These are phyloP conservation scores for Deinandra increscens DNA, from an alignment of 129 eudicot genomes.

Conservation along the genomic window DNA sequence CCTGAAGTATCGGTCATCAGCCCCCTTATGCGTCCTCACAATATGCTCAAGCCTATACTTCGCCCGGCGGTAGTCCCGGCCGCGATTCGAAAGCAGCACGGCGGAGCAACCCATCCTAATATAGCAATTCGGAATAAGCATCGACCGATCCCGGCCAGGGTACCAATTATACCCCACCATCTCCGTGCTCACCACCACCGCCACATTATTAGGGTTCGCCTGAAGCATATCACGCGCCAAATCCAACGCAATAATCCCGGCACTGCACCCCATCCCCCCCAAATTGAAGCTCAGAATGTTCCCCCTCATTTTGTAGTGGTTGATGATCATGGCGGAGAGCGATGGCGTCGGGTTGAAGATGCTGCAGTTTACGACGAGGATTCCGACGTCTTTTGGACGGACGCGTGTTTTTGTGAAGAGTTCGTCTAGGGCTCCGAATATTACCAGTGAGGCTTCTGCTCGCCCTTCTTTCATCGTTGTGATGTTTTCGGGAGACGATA, in stretches of 20 bases:
- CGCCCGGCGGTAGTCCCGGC: constrained; percentile 76
- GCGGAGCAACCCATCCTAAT: constrained; percentile 99
- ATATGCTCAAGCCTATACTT: constrained; percentile 90
- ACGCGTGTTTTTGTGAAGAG: constrained; percentile 67
- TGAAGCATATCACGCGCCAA: constrained; percentile 94
- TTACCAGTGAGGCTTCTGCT: constrained; percentile 81
- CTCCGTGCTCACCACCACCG: constrained; percentile 91
- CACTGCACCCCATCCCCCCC: constrained; percentile 99
- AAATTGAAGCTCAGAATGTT: constrained; percentile 85
- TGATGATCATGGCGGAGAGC: constrained; percentile 90
- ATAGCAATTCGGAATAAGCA: constrained; percentile 92
- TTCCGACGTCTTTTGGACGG: constrained; percentile 88
- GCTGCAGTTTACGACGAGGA: constrained; percentile 93
- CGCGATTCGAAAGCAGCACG: constrained; percentile 74
- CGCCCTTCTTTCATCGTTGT: constrained; percentile 96
- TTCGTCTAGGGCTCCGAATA: constrained; percentile 95
- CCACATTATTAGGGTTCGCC: constrained; percentile 88
- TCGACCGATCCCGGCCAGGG: constrained; percentile 81
- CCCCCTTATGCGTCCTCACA: constrained; percentile 93
- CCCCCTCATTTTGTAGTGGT: constrained; percentile 96
- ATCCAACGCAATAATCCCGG: constrained; percentile 80
- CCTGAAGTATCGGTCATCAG: constrained; percentile 93
- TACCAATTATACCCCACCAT: constrained; percentile 98
- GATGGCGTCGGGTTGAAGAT: constrained; percentile 92
- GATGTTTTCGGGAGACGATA: constrained; percentile 57